Conservation (phyloP, 495 filamentous ascomycete species). For the Cryomyces minteri region DNA sequence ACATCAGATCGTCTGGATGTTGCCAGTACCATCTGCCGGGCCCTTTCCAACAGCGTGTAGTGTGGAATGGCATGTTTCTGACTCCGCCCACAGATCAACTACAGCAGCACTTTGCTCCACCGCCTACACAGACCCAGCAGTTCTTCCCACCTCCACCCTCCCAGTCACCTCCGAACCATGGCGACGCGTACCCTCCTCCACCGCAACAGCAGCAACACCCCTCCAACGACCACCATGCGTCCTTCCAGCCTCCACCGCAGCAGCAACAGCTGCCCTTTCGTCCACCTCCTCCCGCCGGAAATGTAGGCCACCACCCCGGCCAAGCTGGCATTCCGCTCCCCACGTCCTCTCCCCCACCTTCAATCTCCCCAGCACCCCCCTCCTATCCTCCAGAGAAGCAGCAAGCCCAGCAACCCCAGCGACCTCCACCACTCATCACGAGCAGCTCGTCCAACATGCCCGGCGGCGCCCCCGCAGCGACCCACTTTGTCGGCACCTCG, state of each 20-base stretch:
- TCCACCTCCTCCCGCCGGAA: constrained; percentile 7
- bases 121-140: constrained; percentile 21
- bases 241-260: constrained; percentile 1
- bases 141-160: constrained; percentile 20
- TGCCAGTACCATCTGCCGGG: constrained; percentile 22
- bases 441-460: constrained; percentile 11
- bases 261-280: not conserved
- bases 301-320: constrained; percentile 3
- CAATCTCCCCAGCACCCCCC: not conserved
- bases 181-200: constrained; percentile 10
- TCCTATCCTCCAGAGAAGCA: not conserved
- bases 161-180: constrained; percentile 9
- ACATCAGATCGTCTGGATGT: constrained; percentile 3
- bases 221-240: constrained; percentile 3
- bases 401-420: not conserved
- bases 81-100: constrained; percentile 9
- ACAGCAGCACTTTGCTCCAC: constrained; percentile 16
- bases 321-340: not conserved
- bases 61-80: constrained; percentile 8
- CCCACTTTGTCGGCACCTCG: constrained; percentile 39
- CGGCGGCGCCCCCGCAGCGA: constrained; percentile 28
- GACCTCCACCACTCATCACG: constrained; percentile 4
- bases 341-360: not conserved
- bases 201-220: constrained; percentile 10
- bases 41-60: constrained; percentile 20